phyloP scores from a whole-genome alignment of 805 yeast genomes.

The Nakazawaea wyomingensis region DNA sequence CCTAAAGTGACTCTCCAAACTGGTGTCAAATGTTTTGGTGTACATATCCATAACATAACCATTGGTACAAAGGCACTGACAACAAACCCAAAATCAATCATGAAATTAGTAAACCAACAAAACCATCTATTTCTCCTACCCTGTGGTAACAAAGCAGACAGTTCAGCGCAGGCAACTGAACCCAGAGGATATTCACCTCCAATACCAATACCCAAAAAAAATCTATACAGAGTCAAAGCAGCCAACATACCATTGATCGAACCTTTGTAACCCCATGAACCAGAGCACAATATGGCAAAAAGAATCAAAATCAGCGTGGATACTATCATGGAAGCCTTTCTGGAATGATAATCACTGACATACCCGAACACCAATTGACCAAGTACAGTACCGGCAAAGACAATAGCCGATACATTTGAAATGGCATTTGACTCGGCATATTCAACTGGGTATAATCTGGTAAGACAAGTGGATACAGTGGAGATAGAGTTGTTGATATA shows the following conservation, averaged over 20 bases:
- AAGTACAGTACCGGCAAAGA: constrained; percentile 85
- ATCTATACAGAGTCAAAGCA: constrained; percentile 79
- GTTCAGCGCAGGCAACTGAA: constrained; percentile 90
- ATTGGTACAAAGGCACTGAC: constrained; percentile 79
- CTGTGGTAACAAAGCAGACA: constrained; percentile 69
- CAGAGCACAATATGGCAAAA: constrained; percentile 75
- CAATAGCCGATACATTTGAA: constrained; percentile 78
- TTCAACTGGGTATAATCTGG: constrained; percentile 57
- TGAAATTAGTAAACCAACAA: constrained; percentile 79
- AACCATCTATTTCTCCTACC: constrained; percentile 88
- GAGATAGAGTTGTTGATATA: constrained; percentile 83
- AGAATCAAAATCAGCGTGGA: constrained; percentile 73
- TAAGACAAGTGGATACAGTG: constrained; percentile 68
- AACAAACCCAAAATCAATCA: constrained; percentile 87
- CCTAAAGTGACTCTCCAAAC: constrained; percentile 94
- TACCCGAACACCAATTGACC: constrained; percentile 83
- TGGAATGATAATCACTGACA: constrained; percentile 71
- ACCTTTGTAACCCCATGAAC: constrained; percentile 79
- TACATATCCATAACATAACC: constrained; percentile 80
- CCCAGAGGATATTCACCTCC: constrained; percentile 97
- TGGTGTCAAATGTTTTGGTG: constrained; percentile 61
- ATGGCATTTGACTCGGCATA: constrained; percentile 64
- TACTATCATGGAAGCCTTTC: constrained; percentile 78
- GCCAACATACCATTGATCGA: constrained; percentile 73
- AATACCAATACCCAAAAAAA: constrained; percentile 84